Base-by-base conservation (phyloP, 768 basidiomycete species). In the Leucocoprinus sp. region DNA sequence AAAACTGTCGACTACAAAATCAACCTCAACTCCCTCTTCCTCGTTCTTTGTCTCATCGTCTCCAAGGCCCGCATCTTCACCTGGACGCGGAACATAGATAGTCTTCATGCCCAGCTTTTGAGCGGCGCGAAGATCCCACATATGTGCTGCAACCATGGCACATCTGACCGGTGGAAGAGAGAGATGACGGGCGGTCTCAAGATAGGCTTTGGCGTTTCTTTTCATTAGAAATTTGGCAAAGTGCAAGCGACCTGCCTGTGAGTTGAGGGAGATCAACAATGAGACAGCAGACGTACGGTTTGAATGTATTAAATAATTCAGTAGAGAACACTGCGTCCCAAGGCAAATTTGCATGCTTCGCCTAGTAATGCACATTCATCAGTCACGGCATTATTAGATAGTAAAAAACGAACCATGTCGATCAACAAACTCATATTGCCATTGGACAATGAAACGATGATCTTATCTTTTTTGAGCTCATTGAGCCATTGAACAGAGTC, bases 81-180 rank as follows among this genome's bases (percentile, higher is more conserved):
- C 62, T 0, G 64, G 60, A 1, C 80, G 69, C 0, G 67, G 72
- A 0, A 84, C 65, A 45, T 82, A 84, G 1, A 84, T 61, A 0
- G 80, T 78, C 50, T 66, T 71, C 64, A 82, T 63, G 0, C 82
- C 82, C 3, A 67, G 60, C 0, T 53, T 55, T 0, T 67, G 71
- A 0, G 82, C 81, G 0, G 67, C 77, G 1, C 67, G 66, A 9
- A 82, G 63, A 53, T 85, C 83, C 46, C 61, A 66, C 2, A 66
- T 64, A 60, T 84, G 83, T 6, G 80, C 69, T 0, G 82, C 81
- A 7, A 84, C 82, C 74, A 85, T 76, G 1, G 75, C 80, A 29
- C 73, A 66, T 31, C 70, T 69, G 8, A 69, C 52, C 0, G 80
- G 74, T 1, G 66, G 59, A 3, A 80, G 50, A 1, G 66, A 60